Conservation (phyloP, 352 stramenopile genomes). For the Globisporangium barbulae region DNA sequence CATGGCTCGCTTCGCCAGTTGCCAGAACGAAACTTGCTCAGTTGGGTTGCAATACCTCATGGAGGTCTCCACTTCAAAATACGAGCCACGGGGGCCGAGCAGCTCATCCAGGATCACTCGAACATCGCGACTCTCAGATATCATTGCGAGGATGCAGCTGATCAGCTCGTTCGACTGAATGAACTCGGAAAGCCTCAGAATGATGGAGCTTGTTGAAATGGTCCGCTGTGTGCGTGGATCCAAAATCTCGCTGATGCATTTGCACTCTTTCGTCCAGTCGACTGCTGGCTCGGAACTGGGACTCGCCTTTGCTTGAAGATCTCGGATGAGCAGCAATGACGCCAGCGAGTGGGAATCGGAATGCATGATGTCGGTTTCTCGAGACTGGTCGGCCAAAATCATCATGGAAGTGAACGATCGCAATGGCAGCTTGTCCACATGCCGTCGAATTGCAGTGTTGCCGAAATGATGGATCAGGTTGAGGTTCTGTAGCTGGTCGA, state of each 20-base stretch:
- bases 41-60: slow-evolving; percentile 47
- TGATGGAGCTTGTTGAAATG: slow-evolving; percentile 68
- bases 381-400: slow-evolving; percentile 72
- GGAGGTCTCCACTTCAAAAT: slow-evolving; percentile 72
- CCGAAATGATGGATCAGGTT: slow-evolving; percentile 64
- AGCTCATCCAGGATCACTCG: slow-evolving; percentile 78
- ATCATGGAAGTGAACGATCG: slow-evolving; percentile 78
- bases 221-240: slow-evolving; percentile 84
- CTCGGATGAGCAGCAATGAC: slow-evolving; percentile 80
- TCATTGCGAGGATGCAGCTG: slow-evolving; percentile 85
- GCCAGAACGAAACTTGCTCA: slow-evolving; percentile 75
- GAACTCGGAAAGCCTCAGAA: slow-evolving; percentile 79
- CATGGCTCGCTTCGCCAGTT: slow-evolving; percentile 62
- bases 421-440: slow-evolving; percentile 60
- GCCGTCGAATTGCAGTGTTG: slow-evolving; percentile 77
- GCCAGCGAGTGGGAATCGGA: slow-evolving; percentile 85
- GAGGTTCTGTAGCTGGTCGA: slow-evolving; percentile 48
- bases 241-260: slow-evolving; percentile 85
- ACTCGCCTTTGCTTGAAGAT: slow-evolving; percentile 44
- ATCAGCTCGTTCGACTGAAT: slow-evolving; percentile 89
- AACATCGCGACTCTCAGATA: slow-evolving; percentile 83
- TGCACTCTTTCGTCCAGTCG: slow-evolving; percentile 34
- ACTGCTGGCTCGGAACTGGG: slow-evolving; percentile 1
- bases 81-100: slow-evolving; percentile 58
- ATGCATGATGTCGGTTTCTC: slow-evolving; percentile 80